A percentile compares a stretch with the other conserved stretches of the same genome.
Conservation (phyloP, 257 asterid genomes). For the Nicotiana paniculata region DNA sequence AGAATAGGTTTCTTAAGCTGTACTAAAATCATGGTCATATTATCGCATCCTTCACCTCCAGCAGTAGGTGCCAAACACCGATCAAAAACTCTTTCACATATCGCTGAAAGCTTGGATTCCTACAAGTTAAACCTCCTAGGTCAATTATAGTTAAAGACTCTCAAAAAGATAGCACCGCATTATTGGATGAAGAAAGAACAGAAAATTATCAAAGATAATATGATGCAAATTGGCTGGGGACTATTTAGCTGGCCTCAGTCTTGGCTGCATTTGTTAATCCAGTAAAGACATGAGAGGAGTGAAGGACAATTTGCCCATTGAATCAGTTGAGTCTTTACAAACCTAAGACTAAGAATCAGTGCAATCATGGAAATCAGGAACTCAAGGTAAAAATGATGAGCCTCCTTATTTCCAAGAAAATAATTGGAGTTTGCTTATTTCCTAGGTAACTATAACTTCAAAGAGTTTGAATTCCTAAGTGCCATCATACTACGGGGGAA, state of each 20-base stretch:
- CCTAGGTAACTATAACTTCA: background rate
- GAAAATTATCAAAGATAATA: background rate
- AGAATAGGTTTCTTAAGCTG: slow-evolving; percentile 48
- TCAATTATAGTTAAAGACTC: background rate
- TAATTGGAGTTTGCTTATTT: background rate
- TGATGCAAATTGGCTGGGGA: background rate
- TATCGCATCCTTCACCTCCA: slow-evolving; percentile 89
- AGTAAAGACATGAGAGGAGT: background rate
- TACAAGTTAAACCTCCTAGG: slow-evolving; percentile 20
- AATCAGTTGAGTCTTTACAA: background rate
- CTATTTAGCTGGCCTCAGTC: background rate
- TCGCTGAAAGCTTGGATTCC: slow-evolving; percentile 67
- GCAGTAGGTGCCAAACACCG: slow-evolving; percentile 81
- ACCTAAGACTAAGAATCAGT: background rate
- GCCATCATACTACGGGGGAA: background rate
- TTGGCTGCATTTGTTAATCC: background rate
- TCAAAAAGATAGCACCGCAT: background rate
- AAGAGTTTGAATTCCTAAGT: background rate
- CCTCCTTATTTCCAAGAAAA: background rate
- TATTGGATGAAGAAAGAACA: background rate
- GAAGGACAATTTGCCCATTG: background rate
- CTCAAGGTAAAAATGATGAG: background rate
- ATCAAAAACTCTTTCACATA: slow-evolving; percentile 74
- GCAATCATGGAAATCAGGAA: background rate
- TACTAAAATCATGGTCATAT: slow-evolving; percentile 91